Evolutionary conservation across 2,329 filamentous ascomycete species (phyloP).

Genomic region (Exophiala aquamarina): DNA sequence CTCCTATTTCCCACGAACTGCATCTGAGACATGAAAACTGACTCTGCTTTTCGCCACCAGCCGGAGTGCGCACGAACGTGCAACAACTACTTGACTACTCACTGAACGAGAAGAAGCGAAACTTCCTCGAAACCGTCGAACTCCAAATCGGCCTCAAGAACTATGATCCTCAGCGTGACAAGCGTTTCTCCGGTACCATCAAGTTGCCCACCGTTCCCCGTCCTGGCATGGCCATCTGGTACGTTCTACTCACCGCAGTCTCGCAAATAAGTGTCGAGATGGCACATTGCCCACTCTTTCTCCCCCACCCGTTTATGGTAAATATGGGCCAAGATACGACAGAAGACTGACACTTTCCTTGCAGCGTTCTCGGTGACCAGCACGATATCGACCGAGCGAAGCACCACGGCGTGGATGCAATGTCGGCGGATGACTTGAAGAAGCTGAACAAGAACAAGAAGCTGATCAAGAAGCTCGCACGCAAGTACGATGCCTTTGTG

Average conservation of each 20-base stretch:
- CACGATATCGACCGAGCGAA: conserved; percentile 99
- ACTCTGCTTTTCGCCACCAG: conserved; percentile 38
- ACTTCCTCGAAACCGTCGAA: conserved; percentile 90
- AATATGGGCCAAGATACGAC: background rate
- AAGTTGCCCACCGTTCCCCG: conserved; percentile 72
- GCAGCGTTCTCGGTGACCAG: conserved; percentile 81
- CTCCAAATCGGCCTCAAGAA: conserved; percentile 93
- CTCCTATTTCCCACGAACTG: background rate
- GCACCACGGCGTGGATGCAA: conserved; percentile 97
- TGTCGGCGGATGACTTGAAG: conserved; percentile 98
- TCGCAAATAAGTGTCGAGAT: background rate
- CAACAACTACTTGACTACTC: conserved; percentile 93
- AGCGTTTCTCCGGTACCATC: conserved; percentile 99
- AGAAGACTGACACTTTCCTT: conserved; percentile 9
- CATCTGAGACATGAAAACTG: conserved; percentile 15
- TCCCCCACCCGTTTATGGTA: too few relatives aligned
- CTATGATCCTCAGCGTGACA: conserved; percentile 99
- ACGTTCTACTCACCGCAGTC: conserved; percentile 24
- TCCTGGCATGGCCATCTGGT: conserved; percentile 86
- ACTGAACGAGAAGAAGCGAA: conserved; percentile 92
- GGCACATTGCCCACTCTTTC: too few relatives aligned
- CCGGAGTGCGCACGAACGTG: conserved; percentile 95
- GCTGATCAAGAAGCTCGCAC: conserved; percentile 99
- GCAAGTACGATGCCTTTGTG: conserved; percentile 99
- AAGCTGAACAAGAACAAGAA: conserved; percentile 99